Base-by-base conservation (phyloP, 2,329 filamentous ascomycete genomes). In the Parastagonospora nodorum region DNA sequence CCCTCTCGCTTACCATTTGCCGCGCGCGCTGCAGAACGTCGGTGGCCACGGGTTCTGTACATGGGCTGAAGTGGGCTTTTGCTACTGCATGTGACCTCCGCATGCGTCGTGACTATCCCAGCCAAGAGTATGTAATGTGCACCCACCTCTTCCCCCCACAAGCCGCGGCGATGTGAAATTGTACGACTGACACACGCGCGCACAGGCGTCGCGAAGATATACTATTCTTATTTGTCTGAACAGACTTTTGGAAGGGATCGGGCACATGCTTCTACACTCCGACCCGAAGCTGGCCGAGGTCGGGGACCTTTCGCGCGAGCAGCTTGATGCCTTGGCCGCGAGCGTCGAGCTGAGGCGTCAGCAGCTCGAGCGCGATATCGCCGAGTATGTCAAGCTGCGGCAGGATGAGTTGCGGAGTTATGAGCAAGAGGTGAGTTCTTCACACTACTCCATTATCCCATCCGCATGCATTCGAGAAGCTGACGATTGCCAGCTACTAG, bases 291-390 rank as follows among this genome's bases (percentile, higher is more conserved):
- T 68, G 64, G 63, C 63, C 67, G 65, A 69, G 64, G 57, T 63
- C 48, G 63, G 66, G 53, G 68, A 63, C 64, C 66, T 68, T 55
- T 54, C 60, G 8, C 58, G 55, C 32, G 60, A 61, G 58, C 68
- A 72, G 62, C 61, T 73, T 57, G 65, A 68, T 48, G 45, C 42
- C 51, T 58, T 72, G 51, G 61, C 67, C 47, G 59, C 58, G 59
- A 69, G 57, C 55, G 61, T 74, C 50, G 69, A 74, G 61, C 56
- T 56, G 39, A 66, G 69, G 44, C 64, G 71, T 53, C 65, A 66
- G 61, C 64, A 67, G 57, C 69, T 74, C 51, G 68, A 74, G 61
- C 48, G 50, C 38, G 71, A 73, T 58, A 73, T 74, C 56, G 38
- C 61, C 44, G 58, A 58, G 40, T 74, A 73, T 53, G 71, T 72